These are phyloP conservation scores for Argentina anserina DNA, from an alignment of 306 rosid species.

Conservation along the genomic window DNA sequence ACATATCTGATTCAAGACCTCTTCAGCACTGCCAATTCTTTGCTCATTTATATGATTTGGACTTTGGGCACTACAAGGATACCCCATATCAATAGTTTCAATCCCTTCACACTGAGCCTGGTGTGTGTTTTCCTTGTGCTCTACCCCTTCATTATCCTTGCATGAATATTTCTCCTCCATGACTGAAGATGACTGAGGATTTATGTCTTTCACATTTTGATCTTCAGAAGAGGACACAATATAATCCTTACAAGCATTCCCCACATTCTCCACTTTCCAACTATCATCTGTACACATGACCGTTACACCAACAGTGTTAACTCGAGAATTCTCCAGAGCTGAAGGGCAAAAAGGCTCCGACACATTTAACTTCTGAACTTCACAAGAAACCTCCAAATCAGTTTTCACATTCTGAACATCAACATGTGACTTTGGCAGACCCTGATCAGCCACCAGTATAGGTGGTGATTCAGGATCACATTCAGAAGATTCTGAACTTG, in stretches of 20 bases:
- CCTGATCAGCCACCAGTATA: background rate
- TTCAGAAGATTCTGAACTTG: conserved; percentile 20
- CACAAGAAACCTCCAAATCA: conserved; percentile 12
- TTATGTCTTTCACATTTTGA: conserved; percentile 8
- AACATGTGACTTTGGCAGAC: conserved; percentile 17
- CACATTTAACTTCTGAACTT: conserved; percentile 2
- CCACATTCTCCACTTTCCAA: conserved; percentile 8
- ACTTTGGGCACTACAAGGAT: conserved; percentile 22
- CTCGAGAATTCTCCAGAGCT: conserved; percentile 18
- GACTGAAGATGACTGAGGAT: conserved; percentile 5
- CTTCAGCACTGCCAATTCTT: conserved; percentile 4
- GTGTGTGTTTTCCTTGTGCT: conserved; percentile 14
- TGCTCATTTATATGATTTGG: conserved; percentile 22
- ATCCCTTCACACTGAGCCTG: conserved; percentile 19
- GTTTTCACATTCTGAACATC: conserved; percentile 7
- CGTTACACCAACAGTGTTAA: conserved; percentile 5
- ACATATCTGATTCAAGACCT: conserved; percentile 28
- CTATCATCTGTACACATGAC: background rate
- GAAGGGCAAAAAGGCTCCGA: conserved; percentile 3
- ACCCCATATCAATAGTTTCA: conserved; percentile 8
- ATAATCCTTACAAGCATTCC: background rate
- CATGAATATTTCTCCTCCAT: conserved; percentile 17
- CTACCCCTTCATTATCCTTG: conserved; percentile 13
- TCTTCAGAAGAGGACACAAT: conserved; percentile 18
- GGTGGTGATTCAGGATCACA: conserved; percentile 15